Evolutionary conservation across 208 protist species (phyloP), one percentile per base, ranked within the genome.

Genomic region (Crithidia sp.): DNA sequence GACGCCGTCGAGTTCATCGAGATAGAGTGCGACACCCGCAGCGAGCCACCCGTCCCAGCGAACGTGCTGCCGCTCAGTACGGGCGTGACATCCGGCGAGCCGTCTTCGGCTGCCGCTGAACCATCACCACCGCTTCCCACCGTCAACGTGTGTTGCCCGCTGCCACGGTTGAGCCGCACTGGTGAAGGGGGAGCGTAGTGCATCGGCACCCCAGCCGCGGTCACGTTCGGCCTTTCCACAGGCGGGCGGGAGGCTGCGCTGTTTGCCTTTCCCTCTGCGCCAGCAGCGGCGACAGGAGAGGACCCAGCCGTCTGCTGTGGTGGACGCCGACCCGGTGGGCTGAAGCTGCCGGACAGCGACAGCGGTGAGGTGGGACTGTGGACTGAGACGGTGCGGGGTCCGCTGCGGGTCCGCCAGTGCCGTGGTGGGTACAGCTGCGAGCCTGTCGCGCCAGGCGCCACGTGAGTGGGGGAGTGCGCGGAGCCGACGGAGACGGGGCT

Each of bases 401-500:
- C 65, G 39, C 65, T 67, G 49, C 50, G 50, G 5, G 50, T 65
- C 5, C 56, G 57, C 65, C 65, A 71, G 45, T 53, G 72, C 14
- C 65, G 58, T 10, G 58, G 72, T n/a, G 65, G 65, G 65, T 62
- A 71, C 17, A 52, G 52, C 64, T 58, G 72, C 0, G n/a, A 19
- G 49, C 49, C 62, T 4, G 43, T 5, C 28, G 28, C 28, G 28
- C 28, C 28, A 28, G 28, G 28, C 28, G 28, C 28, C 45, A 49
- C 45, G 45, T 49, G 45, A 14, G 45, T 49, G 12, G 12, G 45
- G 2, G 45, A 49, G 12, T 49, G 45, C 45, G 12, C 12, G 9
- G 45, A 49, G 45, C 9, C 45, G 9, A 49, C 5, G 16, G 41
- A 64, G n/a, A 50, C 10, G 8, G 60, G 45, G 14, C 44, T 54